Evolutionary conservation across 1,284 basidiomycete species (phyloP), one percentile per base, ranked within the genome.

Genomic region (Amylostereum areolatum): DNA sequence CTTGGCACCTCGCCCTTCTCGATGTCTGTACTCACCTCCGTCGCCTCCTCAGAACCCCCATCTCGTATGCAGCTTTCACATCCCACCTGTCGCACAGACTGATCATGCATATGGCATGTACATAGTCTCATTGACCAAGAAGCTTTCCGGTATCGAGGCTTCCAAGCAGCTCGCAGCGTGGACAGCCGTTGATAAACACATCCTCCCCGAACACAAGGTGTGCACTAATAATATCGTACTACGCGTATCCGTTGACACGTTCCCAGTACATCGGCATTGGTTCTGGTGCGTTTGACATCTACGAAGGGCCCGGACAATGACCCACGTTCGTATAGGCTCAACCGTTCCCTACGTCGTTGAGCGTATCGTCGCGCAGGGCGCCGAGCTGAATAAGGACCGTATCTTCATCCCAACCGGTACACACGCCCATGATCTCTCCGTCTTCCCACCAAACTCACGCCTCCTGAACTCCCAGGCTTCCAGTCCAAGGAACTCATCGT

Each of bases 281-380:
- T 45, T 93, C 87, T 53, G 92, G 85, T 86, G 60, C 41, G 65
- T 43, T 6, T 30, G 18, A 28, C 4, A 46, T 30, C 10, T 37
- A 25, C 31, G 29, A 2, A 24, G 12, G n/a, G n/a, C 18, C 18
- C 18, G 18, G 18, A 18, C 18, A 18, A 18, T 18, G 18, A 18
- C 18, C 18, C 18, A 18, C 37, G 37, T 36, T 18, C 25, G 31
- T 43, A 24, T 54, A 82, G 91, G 96, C 31, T 97, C 94, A 1
- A 99, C 97, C 0, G 96, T 99, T 0, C 95, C 95, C 1, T 99
- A 97, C 64, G 95, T 97, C 48, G 94, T 99, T 34, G 95, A 99
- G 61, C 80, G 95, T 37, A 96, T 99, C 52, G 78, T 93, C 6
- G 80, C 88, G 55, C 94, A 97, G 66, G 94, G 93, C 9, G 57